phyloP scores from a whole-genome alignment of 768 basidiomycete species.

The Phanerochaete carnosa region DNA sequence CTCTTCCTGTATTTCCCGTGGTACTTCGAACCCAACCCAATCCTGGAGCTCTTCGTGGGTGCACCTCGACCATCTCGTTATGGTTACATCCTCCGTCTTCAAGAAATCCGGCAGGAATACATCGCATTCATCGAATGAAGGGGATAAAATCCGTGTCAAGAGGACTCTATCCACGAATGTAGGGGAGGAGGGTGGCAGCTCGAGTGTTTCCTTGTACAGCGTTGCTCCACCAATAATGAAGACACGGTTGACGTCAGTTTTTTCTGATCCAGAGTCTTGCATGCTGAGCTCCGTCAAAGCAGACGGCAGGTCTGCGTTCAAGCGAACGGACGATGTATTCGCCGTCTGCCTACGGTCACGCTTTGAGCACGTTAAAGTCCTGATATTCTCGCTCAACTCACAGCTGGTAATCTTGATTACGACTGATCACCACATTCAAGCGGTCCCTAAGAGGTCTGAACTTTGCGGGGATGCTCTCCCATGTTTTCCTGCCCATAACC shows the following conservation, averaged over 20 bases:
- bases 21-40: conserved; percentile 83
- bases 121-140: conserved; percentile 81
- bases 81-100: conserved; percentile 17
- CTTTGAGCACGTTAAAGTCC: neutral
- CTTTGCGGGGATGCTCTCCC: conserved; percentile 91
- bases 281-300: neutral
- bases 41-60: conserved; percentile 59
- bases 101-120: conserved; percentile 80
- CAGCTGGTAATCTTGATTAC: conserved; percentile 57
- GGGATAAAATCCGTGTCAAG: conserved; percentile 77
- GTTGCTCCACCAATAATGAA: conserved; percentile 95
- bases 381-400: conserved; percentile 47
- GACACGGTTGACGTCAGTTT: neutral
- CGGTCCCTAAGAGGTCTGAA: conserved; percentile 78
- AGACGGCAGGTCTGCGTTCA: neutral
- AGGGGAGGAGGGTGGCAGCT: conserved; percentile 30
- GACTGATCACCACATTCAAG: conserved; percentile 75
- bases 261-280: conserved; percentile 5
- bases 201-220: conserved; percentile 70
- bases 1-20: conserved; percentile 74
- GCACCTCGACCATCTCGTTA: conserved; percentile 51
- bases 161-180: conserved; percentile 75
- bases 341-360: neutral
- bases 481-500: conserved; percentile 95
- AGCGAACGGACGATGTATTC: neutral